phyloP scores from a whole-genome alignment of 306 rosid genomes.

The Medicago ruthenica region DNA sequence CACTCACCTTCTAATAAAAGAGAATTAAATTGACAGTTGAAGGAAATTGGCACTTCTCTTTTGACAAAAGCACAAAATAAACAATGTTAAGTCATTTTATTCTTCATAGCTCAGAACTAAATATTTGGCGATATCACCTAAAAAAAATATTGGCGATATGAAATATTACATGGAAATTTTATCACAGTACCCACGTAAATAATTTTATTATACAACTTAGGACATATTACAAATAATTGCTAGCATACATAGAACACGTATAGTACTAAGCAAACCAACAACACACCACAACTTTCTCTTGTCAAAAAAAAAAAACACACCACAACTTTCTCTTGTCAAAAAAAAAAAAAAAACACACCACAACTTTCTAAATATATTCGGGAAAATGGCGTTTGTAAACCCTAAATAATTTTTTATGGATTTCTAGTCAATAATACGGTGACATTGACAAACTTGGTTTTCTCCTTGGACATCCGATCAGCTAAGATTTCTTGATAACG shows the following conservation, averaged over 20 bases:
- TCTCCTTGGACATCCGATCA: constrained; percentile 51
- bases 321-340: not conserved
- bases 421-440: constrained; percentile 29
- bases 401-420: not conserved
- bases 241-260: too few species aligned
- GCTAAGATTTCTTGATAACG: constrained; percentile 39
- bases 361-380: not conserved
- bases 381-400: not conserved
- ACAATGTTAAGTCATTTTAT: too few species aligned
- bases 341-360: too few species aligned
- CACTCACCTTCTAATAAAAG: not conserved
- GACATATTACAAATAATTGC: not conserved
- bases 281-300: not conserved
- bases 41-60: not conserved
- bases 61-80: too few species aligned
- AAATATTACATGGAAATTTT: too few species aligned
- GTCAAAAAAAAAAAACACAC: too few species aligned
- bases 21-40: too few species aligned
- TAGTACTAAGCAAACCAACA: too few species aligned
- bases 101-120: too few species aligned
- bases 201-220: not conserved
- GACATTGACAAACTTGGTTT: constrained; percentile 39
- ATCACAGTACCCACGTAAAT: not conserved
- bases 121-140: too few species aligned
- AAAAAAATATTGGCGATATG: too few species aligned